Percentiles rank a stretch among this genome's conserved stretches.
These are phyloP conservation scores for Epichloe gansuensis DNA, from an alignment of 2,329 filamentous ascomycete species.

Conservation along the genomic window DNA sequence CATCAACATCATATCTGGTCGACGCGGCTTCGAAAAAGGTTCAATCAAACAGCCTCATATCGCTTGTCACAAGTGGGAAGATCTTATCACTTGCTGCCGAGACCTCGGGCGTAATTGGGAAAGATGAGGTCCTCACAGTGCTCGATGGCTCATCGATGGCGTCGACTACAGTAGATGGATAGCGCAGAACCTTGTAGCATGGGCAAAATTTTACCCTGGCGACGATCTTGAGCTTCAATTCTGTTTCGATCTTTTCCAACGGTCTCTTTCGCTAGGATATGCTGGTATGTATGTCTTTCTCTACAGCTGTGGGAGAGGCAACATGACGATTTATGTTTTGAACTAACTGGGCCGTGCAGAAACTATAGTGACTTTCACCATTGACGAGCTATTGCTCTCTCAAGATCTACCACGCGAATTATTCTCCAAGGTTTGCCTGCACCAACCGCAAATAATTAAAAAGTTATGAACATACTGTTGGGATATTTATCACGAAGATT, in stretches of 20 bases:
- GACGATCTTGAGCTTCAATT: slow-evolving; percentile 27
- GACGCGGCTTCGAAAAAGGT: slow-evolving; percentile 17
- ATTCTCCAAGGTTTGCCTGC: slow-evolving; percentile 21
- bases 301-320: background rate
- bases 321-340: background rate
- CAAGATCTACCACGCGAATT: slow-evolving; percentile 9
- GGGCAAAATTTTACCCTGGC: slow-evolving; percentile 19
- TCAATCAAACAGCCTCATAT: slow-evolving; percentile 26
- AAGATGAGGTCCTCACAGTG: slow-evolving; percentile 15
- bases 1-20: slow-evolving; percentile 14
- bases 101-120: slow-evolving; percentile 37
- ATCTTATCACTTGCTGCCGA: slow-evolving; percentile 41
- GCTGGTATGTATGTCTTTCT: slow-evolving; percentile 46
- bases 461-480: slow-evolving; percentile 16
- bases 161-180: slow-evolving; percentile 60
- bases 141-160: slow-evolving; percentile 53
- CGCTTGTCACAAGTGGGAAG: slow-evolving; percentile 35
- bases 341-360: slow-evolving; percentile 24
- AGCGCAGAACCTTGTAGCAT: slow-evolving; percentile 46
- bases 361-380: slow-evolving; percentile 22
- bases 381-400: slow-evolving; percentile 27
- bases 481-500: slow-evolving; percentile 33
- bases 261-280: slow-evolving; percentile 61
- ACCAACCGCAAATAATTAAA: slow-evolving; percentile 15
- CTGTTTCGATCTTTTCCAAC: slow-evolving; percentile 38